Evolutionary conservation across 2,329 filamentous ascomycete genomes (phyloP), one percentile per base, ranked within the genome.

Genomic region (Aureobasidium namibiae): DNA sequence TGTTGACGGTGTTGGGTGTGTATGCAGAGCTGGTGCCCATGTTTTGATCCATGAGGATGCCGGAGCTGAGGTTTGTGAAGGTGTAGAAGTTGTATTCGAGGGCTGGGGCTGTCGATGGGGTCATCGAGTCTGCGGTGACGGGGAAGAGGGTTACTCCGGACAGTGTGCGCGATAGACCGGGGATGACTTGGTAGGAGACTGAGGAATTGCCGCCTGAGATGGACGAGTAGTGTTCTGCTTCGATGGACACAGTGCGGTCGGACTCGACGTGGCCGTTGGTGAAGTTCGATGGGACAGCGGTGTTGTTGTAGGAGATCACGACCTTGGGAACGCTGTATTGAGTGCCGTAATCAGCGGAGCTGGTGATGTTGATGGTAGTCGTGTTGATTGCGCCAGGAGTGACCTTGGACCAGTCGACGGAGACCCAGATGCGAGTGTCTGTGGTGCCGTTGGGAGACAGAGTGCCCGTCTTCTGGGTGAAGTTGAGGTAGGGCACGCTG

Each of bases 21-120:
- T 61, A 56, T 10, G 1, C 21, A 4, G 44, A 46, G 33, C 42
- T 74, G n/a, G 73, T 73, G 2, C 76, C 68, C 23, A 69, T 68
- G 60, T 77, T 76, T 41, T 48, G 45, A 14, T 59, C 46, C 38
- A 60, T 34, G 10, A 52, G 11, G 48, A 59, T 42, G 39, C 58
- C 74, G 16, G 73, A 73, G 5, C 76, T 68, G 21, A 69, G 68
- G 60, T 77, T 76, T 44, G 78, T 81, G 72, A 85, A 87, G 13
- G 84, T 75, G 69, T 84, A 87, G 60, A 87, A 66, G 56, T 80
- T 75, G 67, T 86, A 88, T 63, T 83, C 79, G 9, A 87, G 75
- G 4, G 77, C 78, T 0, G 84, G 83, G 0, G 75, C 80, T 11
- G 75, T 74, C 3, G 73, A 73, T 0, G 79, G 67, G 2, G 75